phyloP scores from a whole-genome alignment of 495 filamentous ascomycete species.

The Talaromyces nanjingensis region DNA sequence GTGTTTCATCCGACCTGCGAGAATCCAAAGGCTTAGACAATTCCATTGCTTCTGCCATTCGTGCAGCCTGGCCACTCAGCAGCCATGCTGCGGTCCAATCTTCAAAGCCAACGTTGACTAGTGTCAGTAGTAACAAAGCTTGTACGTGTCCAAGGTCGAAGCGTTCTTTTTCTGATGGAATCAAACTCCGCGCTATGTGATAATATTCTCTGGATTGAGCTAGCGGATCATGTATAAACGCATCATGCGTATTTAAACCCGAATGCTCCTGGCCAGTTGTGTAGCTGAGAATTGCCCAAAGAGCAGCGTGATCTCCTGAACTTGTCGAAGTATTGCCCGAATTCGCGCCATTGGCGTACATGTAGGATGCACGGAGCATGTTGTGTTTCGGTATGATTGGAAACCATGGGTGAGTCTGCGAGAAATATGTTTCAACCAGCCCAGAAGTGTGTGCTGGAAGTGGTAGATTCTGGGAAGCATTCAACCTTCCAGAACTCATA shows the following conservation, averaged over 20 bases:
- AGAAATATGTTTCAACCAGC: conserved; percentile 65
- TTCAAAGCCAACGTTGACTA: conserved; percentile 52
- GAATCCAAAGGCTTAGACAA: conserved; percentile 22
- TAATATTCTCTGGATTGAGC: conserved; percentile 43
- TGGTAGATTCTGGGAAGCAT: conserved; percentile 21
- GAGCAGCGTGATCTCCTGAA: conserved; percentile 53
- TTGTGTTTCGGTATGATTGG: conserved; percentile 66
- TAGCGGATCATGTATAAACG: conserved; percentile 9
- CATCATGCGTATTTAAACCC: conserved; percentile 12
- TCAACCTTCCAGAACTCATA: conserved; percentile 14
- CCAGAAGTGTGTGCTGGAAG: conserved; percentile 57
- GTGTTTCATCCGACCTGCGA: conserved; percentile 31
- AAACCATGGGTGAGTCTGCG: conserved; percentile 66
- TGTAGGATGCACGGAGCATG: conserved; percentile 47
- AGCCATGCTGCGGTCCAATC: conserved; percentile 53
- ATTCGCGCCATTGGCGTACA: conserved; percentile 42
- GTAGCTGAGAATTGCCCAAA: conserved; percentile 57
- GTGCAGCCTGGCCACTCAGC: conserved; percentile 54
- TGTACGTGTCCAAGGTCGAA: conserved; percentile 57
- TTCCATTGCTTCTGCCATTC: conserved; percentile 46
- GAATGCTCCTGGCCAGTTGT: conserved; percentile 33
- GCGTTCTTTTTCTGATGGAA: conserved; percentile 50
- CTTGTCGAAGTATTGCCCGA: conserved; percentile 28
- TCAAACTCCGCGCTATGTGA: conserved; percentile 47
- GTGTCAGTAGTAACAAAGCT: conserved; percentile 53